phyloP scores from a whole-genome alignment of 495 filamentous ascomycete species.

The Aspergillus sclerotioniger region DNA sequence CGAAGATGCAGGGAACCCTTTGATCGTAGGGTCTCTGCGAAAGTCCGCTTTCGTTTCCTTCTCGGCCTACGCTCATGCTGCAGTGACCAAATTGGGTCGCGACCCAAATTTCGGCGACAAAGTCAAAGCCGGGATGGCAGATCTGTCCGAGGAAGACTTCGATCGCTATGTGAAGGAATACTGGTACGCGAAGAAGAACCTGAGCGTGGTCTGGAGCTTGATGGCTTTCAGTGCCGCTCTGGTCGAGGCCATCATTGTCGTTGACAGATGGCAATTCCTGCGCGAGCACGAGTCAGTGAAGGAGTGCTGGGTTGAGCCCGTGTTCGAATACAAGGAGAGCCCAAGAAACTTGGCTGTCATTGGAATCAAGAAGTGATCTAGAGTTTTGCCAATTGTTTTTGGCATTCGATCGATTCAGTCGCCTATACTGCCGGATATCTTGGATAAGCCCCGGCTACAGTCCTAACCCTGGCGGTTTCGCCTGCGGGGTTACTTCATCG shows the following conservation, averaged over 20 bases:
- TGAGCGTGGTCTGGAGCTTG: conserved; percentile 84
- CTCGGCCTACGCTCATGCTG: conserved; percentile 72
- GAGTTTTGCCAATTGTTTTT: neutral
- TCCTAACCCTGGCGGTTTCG: no score
- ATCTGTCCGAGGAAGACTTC: conserved; percentile 72
- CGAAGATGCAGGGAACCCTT: conserved; percentile 53
- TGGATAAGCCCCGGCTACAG: neutral
- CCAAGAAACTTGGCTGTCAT: conserved; percentile 88
- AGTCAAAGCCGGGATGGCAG: conserved; percentile 57
- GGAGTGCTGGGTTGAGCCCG: conserved; percentile 85
- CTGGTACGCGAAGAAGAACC: conserved; percentile 67
- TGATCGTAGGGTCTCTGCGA: conserved; percentile 81
- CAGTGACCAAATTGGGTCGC: conserved; percentile 65
- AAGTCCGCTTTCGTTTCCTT: conserved; percentile 81
- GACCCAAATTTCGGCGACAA: conserved; percentile 55
- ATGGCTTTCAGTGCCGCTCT: conserved; percentile 94
- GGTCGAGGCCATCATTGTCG: conserved; percentile 84
- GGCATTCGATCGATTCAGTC: neutral
- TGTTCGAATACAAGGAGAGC: conserved; percentile 87
- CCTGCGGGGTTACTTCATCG: no score
- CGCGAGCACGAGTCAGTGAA: conserved; percentile 66
- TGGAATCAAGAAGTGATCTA: conserved; percentile 70
- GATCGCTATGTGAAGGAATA: conserved; percentile 63
- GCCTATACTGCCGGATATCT: neutral
- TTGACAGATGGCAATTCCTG: conserved; percentile 88